These are phyloP conservation scores for Apiotrichum veenhuisii DNA, from an alignment of 1,284 basidiomycete species.

Conservation along the genomic window DNA sequence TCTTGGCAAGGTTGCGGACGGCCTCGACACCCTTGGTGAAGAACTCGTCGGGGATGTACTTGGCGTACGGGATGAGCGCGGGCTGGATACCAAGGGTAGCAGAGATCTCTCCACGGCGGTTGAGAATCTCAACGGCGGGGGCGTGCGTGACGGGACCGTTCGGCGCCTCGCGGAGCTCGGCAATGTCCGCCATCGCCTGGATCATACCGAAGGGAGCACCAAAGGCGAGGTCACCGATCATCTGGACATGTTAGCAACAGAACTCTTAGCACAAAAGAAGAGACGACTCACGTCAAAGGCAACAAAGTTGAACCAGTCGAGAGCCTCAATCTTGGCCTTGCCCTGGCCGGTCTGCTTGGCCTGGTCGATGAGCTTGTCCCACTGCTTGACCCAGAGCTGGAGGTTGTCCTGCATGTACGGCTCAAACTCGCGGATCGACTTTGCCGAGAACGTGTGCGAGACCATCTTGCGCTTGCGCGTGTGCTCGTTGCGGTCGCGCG, in stretches of 20 bases:
- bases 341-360: conserved; percentile 58
- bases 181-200: conserved; percentile 66
- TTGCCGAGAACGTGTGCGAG: conserved; percentile 70
- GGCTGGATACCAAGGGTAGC: conserved; percentile 79
- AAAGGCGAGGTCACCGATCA: conserved; percentile 78
- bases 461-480: conserved; percentile 85
- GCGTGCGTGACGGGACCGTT: conserved; percentile 52
- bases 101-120: conserved; percentile 82
- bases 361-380: conserved; percentile 67
- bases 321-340: conserved; percentile 61
- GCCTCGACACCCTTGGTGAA: conserved; percentile 66
- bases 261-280: background rate
- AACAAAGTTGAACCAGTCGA: conserved; percentile 74
- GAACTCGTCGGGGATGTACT: conserved; percentile 62
- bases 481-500: conserved; percentile 72
- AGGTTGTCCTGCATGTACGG: conserved; percentile 71
- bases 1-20: conserved; percentile 70
- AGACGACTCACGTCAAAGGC: conserved; percentile 63
- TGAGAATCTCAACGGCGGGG: conserved; percentile 79
- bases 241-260: conserved; percentile 29
- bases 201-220: conserved; percentile 89
- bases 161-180: conserved; percentile 58
- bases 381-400: conserved; percentile 62
- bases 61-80: conserved; percentile 57
- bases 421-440: conserved; percentile 63